Base-by-base conservation (phyloP, 139 green algal genomes). In the Closterium sp. region DNA sequence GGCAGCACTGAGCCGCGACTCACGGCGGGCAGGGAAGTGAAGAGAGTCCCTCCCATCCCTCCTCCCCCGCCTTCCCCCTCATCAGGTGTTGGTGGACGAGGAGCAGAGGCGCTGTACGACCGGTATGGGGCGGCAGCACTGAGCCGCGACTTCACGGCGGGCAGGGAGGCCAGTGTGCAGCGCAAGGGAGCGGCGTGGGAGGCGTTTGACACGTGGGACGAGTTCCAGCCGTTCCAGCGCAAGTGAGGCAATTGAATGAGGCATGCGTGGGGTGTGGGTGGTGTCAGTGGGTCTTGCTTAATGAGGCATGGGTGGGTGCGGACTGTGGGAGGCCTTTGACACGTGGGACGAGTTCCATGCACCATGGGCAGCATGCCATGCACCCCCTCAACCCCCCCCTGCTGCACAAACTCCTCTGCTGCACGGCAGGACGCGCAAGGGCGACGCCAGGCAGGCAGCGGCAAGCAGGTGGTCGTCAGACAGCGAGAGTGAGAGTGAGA, bases 341-440 rank as follows among this genome's bases (percentile, higher is more conserved):
- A 89, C 30, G 45, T 93, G 91, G 91, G 91, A 93, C 85, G 91
- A 93, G 86, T 93, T 93, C 27, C 27, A 90, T n/a, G n/a, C n/a
- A n/a, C n/a, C n/a, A n/a, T n/a, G n/a, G n/a, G n/a, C n/a, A n/a
- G n/a, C 34, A 42, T 42, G 34, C 34, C 9, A 6, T 42, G 9
- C 34, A 42, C 34, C 34, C 34, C 34, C 34, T 42, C 34, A 42
- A n/a, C n/a, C n/a, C n/a, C n/a, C n/a, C n/a, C n/a, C n/a, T n/a
- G n/a, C n/a, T n/a, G n/a, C n/a, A n/a, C n/a, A n/a, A n/a, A n/a
- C n/a, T n/a, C n/a, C n/a, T n/a, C n/a, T n/a, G n/a, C n/a, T n/a
- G n/a, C n/a, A n/a, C n/a, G 62, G 90, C 90, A 92, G 90, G 90
- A 85, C 90, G 45, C 90, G 90, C n/a, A 92, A 86, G 73, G 90